Conservation (phyloP, 345 rosid genomes). For the Schrenkiella parvula region DNA sequence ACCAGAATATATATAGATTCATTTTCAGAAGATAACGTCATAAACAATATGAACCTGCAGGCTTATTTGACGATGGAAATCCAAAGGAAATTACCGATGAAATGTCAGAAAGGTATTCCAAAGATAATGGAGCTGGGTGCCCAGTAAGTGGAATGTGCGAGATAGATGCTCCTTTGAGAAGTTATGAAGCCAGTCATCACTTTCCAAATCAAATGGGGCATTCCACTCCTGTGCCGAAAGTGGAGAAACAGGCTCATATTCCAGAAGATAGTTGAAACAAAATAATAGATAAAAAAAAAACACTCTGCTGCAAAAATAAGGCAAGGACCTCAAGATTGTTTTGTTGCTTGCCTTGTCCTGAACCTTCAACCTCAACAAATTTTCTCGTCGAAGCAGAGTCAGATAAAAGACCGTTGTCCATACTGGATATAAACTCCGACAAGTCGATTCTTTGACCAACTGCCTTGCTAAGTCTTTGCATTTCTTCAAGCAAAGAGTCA, state of each 20-base stretch:
- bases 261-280: slow-evolving; percentile 3
- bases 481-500: slow-evolving; percentile 60
- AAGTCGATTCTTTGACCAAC: slow-evolving; percentile 53
- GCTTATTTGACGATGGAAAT: slow-evolving; percentile 2
- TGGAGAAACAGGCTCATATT: slow-evolving; percentile 14
- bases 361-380: slow-evolving; percentile 41
- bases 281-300: slow-evolving; percentile 17
- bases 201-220: slow-evolving; percentile 34
- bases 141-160: slow-evolving; percentile 54
- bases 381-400: slow-evolving; percentile 40
- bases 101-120: slow-evolving; percentile 78
- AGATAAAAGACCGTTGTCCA: slow-evolving; percentile 45
- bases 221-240: slow-evolving; percentile 47
- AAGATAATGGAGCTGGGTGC: slow-evolving; percentile 63
- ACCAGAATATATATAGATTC: not conserved
- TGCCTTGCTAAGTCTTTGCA: slow-evolving; percentile 63
- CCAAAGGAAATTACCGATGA: slow-evolving; percentile 62
- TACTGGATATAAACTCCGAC: slow-evolving; percentile 48
- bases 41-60: not conserved
- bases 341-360: slow-evolving; percentile 60
- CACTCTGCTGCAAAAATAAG: slow-evolving; percentile 31
- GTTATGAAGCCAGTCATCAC: slow-evolving; percentile 40
- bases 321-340: slow-evolving; percentile 75
- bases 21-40: not conserved
- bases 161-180: slow-evolving; percentile 52